These are phyloP conservation scores for Populus hybrid DNA, from an alignment of 441 rosid genomes.

Conservation along the genomic window DNA sequence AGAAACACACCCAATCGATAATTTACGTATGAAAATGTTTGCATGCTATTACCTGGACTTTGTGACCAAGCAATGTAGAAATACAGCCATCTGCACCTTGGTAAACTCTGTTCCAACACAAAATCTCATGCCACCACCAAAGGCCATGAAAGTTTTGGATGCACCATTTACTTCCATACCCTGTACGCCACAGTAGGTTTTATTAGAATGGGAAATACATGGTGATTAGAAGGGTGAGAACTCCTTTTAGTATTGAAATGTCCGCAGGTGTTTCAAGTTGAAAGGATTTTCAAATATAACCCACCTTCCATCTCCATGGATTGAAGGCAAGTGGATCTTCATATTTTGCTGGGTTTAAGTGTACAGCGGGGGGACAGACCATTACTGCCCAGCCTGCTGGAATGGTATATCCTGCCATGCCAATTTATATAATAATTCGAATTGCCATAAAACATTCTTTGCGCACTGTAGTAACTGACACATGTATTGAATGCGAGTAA, in stretches of 20 bases:
- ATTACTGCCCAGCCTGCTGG: slow-evolving; percentile 98
- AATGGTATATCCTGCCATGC: slow-evolving; percentile 69
- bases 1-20: neutral
- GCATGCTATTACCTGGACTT: slow-evolving; percentile 62
- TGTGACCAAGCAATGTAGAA: slow-evolving; percentile 81
- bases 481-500: neutral
- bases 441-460: neutral
- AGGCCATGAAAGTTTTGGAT: slow-evolving; percentile 92
- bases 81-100: slow-evolving; percentile 90
- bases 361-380: slow-evolving; percentile 99
- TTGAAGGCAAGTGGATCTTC: slow-evolving; percentile 80
- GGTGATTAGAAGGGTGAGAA: neutral
- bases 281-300: slow-evolving; percentile 10
- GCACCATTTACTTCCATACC: slow-evolving; percentile 55
- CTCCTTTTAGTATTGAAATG: neutral
- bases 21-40: too few relatives aligned
- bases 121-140: slow-evolving; percentile 98
- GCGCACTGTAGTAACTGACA: slow-evolving; percentile 8
- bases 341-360: slow-evolving; percentile 70
- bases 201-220: neutral
- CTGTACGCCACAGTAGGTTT: slow-evolving; percentile 36
- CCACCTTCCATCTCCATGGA: slow-evolving; percentile 92
- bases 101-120: slow-evolving; percentile 97
- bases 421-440: slow-evolving; percentile 6
- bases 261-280: slow-evolving; percentile 14